phyloP scores from a whole-genome alignment of 768 basidiomycete species.

The Albatrellus ellisii region DNA sequence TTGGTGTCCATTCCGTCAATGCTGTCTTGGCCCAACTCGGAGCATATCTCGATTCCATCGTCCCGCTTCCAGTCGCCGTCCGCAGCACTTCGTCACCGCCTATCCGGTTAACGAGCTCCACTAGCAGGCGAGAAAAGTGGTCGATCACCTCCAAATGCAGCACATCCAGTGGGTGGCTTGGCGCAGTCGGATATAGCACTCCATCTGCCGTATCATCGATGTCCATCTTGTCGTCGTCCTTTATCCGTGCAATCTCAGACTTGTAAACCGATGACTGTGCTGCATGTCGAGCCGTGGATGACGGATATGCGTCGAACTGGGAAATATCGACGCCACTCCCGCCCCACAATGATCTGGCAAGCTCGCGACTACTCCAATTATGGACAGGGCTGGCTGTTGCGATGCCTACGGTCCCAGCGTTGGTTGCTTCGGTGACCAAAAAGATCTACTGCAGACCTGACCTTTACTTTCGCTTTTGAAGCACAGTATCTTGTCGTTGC shows the following conservation, averaged over 20 bases:
- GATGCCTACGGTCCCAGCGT: constrained; percentile 4
- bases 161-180: constrained; percentile 47
- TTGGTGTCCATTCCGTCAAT: constrained; percentile 36
- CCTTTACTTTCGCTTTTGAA: constrained; percentile 31
- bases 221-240: constrained; percentile 32
- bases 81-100: constrained; percentile 32
- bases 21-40: constrained; percentile 32
- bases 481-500: constrained; percentile 55
- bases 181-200: constrained; percentile 23
- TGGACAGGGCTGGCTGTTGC: constrained; percentile 9
- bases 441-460: constrained; percentile 1
- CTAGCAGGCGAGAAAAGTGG: constrained; percentile 50
- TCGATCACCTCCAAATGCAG: constrained; percentile 59
- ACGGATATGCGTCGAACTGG: constrained; percentile 23
- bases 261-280: constrained; percentile 5
- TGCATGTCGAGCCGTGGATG: constrained; percentile 14
- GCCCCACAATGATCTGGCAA: constrained; percentile 36
- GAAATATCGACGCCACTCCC: constrained; percentile 20
- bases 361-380: constrained; percentile 33
- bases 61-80: constrained; percentile 18
- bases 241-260: constrained; percentile 12
- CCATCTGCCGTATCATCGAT: constrained; percentile 54
- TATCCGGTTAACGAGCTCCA: constrained; percentile 42
- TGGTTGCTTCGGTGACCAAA: neutral
- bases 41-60: constrained; percentile 39